Conservation (phyloP, 257 asterid genomes). For the Salvia rosmarinus region DNA sequence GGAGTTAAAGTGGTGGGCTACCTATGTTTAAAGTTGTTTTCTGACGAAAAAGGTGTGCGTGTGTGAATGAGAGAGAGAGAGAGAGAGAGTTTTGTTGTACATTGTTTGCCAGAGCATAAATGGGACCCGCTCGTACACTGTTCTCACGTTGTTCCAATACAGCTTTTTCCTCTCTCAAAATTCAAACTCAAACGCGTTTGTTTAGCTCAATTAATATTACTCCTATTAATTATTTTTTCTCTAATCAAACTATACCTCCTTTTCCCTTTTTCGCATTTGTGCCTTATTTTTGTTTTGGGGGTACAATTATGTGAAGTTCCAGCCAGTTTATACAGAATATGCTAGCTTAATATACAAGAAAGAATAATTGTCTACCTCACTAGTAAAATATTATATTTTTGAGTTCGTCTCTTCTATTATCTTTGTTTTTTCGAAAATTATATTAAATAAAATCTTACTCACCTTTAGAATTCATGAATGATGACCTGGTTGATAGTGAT, state of each 20-base stretch:
- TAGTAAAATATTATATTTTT: not conserved
- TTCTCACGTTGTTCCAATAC: constrained; percentile 21
- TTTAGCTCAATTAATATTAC: constrained; percentile 8
- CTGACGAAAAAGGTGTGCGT: not conserved
- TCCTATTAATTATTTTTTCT: not conserved
- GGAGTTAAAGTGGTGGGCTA: too few relatives aligned
- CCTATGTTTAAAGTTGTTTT: too few relatives aligned
- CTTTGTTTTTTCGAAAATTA: too few relatives aligned
- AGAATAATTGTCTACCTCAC: not conserved
- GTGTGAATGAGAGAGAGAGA: not conserved
- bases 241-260: not conserved
- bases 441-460: too few relatives aligned
- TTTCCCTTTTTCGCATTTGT: not conserved
- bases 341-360: not conserved
- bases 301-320: not conserved
- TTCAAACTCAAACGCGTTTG: constrained; percentile 38
- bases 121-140: constrained; percentile 32
- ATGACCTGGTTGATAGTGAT: too few relatives aligned
- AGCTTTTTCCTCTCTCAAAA: not conserved
- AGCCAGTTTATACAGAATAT: constrained; percentile 24
- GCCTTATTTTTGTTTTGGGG: not conserved
- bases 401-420: too few relatives aligned
- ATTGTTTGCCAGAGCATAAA: constrained; percentile 27
- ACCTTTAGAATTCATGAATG: too few relatives aligned
- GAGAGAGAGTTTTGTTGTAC: constrained; percentile 23